phyloP scores from a whole-genome alignment of 768 basidiomycete genomes.

The Boletus vinaceobasis region DNA sequence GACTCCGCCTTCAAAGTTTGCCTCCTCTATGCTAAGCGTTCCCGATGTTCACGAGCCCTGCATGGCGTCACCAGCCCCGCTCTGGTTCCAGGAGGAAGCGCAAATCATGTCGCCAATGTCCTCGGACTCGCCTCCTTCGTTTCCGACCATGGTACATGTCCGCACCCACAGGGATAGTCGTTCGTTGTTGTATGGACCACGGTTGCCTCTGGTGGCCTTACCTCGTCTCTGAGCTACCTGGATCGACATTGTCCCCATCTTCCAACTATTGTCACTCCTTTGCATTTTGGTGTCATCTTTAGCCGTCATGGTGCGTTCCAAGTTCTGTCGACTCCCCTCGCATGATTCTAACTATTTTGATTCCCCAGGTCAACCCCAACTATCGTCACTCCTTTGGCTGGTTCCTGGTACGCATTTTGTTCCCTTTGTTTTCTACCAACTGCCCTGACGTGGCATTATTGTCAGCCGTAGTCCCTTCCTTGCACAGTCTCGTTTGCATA shows the following conservation, averaged over 20 bases:
- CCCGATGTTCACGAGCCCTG: neutral
- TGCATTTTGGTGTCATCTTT: neutral
- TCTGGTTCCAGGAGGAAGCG: neutral
- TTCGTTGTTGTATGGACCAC: neutral
- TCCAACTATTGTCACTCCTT: constrained; percentile 21
- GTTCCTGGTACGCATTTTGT: too few relatives aligned
- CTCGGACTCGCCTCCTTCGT: neutral
- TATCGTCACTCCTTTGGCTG: too few relatives aligned
- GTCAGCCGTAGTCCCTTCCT: too few relatives aligned
- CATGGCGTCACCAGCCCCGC: neutral
- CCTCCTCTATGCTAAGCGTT: neutral
- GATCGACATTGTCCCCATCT: neutral
- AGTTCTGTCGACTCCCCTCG: too few relatives aligned
- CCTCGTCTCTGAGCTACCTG: too few relatives aligned
- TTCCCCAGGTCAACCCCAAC: too few relatives aligned
- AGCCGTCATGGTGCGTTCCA: too few relatives aligned
- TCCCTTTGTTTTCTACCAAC: too few relatives aligned
- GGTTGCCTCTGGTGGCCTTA: neutral
- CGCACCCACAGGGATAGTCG: constrained; percentile 1
- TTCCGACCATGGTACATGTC: constrained; percentile 1
- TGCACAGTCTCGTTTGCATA: too few relatives aligned
- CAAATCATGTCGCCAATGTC: neutral
- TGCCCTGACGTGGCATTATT: too few relatives aligned
- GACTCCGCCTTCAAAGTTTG: constrained; percentile 8
- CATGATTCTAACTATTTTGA: too few relatives aligned